Evolutionary conservation across 805 yeast genomes (phyloP), one percentile per base, ranked within the genome.

Genomic region (Yamadazyma philogaea): DNA sequence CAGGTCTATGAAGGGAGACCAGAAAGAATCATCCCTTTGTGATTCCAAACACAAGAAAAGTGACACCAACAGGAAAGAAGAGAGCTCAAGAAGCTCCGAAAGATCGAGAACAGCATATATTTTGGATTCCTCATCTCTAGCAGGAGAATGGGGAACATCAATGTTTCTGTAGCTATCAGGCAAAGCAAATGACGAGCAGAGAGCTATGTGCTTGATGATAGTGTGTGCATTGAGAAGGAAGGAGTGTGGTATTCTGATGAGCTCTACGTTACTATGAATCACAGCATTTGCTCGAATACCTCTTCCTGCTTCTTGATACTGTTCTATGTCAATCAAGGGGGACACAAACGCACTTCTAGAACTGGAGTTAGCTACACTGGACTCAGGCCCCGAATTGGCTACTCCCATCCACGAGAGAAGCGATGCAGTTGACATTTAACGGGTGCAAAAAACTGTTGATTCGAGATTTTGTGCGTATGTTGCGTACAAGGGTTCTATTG

Each of bases 1-100:
- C 49, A 79, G 74, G 26, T 74, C 71, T 8, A 87, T 59, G 56
- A 87, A 87, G 0, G 87, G 87, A 32, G 59, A 55, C 95, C 95
- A 87, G 54, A 70, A 80, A 0, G 43, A 33, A 1, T 18, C 4
- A 16, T 55, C 60, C 37, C 82, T 57, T 28, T 53, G 54, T 2
- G 42, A 49, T 49, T 81, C 86, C 12, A 77, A 53, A 4, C 66
- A 58, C 2, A 81, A 41, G 50, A 68, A 84, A 42, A 83, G 51
- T 0, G 78, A 52, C 6, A 82, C 50, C 30, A 84, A 54, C 58
- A 84, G 90, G 54, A 82, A 79, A 2, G 89, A 81, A 2, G 78
- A 61, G 32, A 84, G 11, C 53, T 47, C 8, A 68, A 42, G 17
- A 7, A 83, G 45, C n/a, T 65, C 62, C 0, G 66, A 61, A 7